Conservation (phyloP, 1,139 yeast species). For the Tardiomyces depauwii region DNA sequence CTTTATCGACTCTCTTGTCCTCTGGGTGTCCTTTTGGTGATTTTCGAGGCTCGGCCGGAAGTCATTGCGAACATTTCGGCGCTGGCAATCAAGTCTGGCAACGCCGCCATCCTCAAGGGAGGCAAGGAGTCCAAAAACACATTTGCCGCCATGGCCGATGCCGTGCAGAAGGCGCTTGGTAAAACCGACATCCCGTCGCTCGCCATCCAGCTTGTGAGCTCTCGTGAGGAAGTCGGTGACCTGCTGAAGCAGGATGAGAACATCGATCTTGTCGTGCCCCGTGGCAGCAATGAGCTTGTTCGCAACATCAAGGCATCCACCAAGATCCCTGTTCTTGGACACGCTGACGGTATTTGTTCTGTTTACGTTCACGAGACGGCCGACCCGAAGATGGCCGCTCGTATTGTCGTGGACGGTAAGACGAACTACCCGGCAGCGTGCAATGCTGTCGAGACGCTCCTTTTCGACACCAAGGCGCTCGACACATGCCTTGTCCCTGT, state of each 20-base stretch:
- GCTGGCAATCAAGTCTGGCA: conserved; percentile 85
- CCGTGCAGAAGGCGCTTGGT: conserved; percentile 51
- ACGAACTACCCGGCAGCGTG: conserved; percentile 98
- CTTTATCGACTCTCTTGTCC: conserved; percentile 83
- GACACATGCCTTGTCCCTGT: conserved; percentile 26
- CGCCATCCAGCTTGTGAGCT: conserved; percentile 77
- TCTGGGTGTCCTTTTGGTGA: conserved; percentile 84
- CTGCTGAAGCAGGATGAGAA: conserved; percentile 74
- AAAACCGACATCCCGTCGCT: conserved; percentile 60
- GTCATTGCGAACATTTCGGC: conserved; percentile 97
- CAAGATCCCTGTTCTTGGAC: conserved; percentile 94
- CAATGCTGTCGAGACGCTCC: conserved; percentile 84
- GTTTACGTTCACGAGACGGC: conserved; percentile 71
- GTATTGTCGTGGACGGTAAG: conserved; percentile 73
- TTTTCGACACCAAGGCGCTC: conserved; percentile 49
- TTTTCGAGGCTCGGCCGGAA: conserved; percentile 95
- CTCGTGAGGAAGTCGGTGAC: conserved; percentile 83
- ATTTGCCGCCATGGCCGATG: conserved; percentile 68
- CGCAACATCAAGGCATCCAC: conserved; percentile 75
- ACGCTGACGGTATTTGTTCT: conserved; percentile 96
- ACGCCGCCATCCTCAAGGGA: conserved; percentile 89
- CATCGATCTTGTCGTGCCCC: conserved; percentile 91
- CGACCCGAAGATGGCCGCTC: conserved; percentile 62
- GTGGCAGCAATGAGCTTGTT: conserved; percentile 91
- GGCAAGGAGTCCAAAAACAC: conserved; percentile 89